These are phyloP conservation scores for Talaromyces sp. DNA, from an alignment of 2,329 filamentous ascomycete genomes.

Conservation along the genomic window DNA sequence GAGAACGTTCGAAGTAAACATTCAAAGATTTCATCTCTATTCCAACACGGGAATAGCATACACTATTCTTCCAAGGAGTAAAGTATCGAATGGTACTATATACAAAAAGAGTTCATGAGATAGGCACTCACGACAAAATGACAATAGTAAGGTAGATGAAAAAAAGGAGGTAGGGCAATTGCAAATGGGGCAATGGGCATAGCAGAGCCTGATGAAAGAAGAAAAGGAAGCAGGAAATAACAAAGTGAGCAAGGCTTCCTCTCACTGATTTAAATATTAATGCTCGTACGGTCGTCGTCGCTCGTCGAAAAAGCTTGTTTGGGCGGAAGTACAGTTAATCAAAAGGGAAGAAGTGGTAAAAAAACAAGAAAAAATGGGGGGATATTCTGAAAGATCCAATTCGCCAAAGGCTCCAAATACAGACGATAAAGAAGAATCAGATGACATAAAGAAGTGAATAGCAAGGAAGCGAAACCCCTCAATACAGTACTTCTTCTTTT, in stretches of 20 bases:
- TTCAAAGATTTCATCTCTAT: not conserved
- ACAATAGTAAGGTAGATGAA: not conserved
- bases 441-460: slow-evolving; percentile 16
- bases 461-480: not conserved
- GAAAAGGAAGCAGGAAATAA: not conserved
- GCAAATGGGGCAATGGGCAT: not conserved
- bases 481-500: not conserved
- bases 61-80: not conserved
- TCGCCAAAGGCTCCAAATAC: slow-evolving; percentile 13
- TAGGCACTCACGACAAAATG: not conserved
- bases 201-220: too few species aligned
- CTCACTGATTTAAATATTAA: slow-evolving; percentile 23
- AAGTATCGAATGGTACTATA: slow-evolving; percentile 9
- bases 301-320: slow-evolving; percentile 19
- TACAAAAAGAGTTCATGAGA: slow-evolving; percentile 4
- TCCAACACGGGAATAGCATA: not conserved
- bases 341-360: not conserved
- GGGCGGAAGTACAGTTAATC: not conserved
- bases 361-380: not conserved
- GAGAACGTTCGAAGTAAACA: not conserved
- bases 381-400: slow-evolving; percentile 10
- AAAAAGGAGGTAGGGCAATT: not conserved
- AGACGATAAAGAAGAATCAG: not conserved
- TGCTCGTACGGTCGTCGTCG: slow-evolving; percentile 30
- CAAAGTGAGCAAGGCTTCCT: slow-evolving; percentile 6